phyloP scores from a whole-genome alignment of 805 yeast genomes.

The Cyberlindnera japonica region DNA sequence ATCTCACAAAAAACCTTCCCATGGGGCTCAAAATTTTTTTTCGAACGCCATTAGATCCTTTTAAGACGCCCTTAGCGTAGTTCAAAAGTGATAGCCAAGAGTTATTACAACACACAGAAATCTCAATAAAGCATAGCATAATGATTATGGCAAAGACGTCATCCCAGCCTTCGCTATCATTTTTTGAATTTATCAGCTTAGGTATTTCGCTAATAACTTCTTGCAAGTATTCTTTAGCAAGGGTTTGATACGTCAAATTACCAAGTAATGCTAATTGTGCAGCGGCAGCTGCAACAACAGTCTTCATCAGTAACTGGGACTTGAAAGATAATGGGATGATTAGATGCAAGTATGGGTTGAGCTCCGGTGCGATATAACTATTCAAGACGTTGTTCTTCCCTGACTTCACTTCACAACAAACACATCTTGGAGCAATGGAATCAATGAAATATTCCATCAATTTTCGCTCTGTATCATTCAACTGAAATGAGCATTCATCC shows the following conservation, averaged over 20 bases:
- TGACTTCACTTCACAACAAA: conserved; percentile 34
- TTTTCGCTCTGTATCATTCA: conserved; percentile 15
- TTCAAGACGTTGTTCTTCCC: conserved; percentile 12
- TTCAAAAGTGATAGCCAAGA: conserved; percentile 37
- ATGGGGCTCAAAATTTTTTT: conserved; percentile 30
- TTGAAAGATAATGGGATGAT: conserved; percentile 36
- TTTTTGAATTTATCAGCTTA: conserved; percentile 28
- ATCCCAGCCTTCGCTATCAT: conserved; percentile 34
- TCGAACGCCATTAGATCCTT: conserved; percentile 24
- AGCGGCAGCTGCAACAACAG: conserved; percentile 36
- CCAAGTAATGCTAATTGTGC: conserved; percentile 33
- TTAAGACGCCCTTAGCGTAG: conserved; percentile 36
- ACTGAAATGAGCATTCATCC: conserved; percentile 12
- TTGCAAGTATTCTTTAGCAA: conserved; percentile 29
- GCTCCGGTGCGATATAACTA: conserved; percentile 25
- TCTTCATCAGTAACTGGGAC: conserved; percentile 33
- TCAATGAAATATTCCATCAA: conserved; percentile 34
- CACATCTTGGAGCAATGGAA: conserved; percentile 36
- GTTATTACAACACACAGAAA: conserved; percentile 37
- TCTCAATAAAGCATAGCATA: conserved; percentile 39
- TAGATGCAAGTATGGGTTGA: conserved; percentile 37
- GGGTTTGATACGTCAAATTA: conserved; percentile 24
- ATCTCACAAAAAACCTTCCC: conserved; percentile 35
- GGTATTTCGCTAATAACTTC: conserved; percentile 33
- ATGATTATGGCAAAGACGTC: conserved; percentile 38